phyloP scores from a whole-genome alignment of 2,329 filamentous ascomycete species.

The Cephalotrichum gorgonifer region DNA sequence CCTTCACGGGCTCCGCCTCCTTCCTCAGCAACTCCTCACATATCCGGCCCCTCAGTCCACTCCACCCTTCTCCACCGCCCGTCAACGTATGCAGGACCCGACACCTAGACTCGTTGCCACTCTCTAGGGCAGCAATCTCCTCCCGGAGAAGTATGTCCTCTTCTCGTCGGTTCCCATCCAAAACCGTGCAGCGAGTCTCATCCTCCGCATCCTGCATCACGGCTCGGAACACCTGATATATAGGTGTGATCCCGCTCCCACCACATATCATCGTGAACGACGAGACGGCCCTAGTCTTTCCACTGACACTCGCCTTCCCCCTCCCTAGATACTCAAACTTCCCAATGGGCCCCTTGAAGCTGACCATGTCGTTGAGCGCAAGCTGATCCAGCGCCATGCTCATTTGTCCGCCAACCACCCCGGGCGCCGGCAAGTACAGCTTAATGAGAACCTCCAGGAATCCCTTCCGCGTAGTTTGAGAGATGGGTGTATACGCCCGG shows the following conservation, averaged over 20 bases:
- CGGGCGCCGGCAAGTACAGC: constrained; percentile 53
- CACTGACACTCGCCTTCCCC: constrained; percentile 53
- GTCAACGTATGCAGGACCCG: constrained; percentile 61
- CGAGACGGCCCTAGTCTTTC: constrained; percentile 43
- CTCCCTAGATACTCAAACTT: constrained; percentile 70
- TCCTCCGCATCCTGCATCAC: constrained; percentile 4
- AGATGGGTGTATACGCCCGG: constrained; percentile 79
- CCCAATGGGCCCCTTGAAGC: constrained; percentile 82
- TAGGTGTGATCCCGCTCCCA: constrained; percentile 85
- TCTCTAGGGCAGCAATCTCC: constrained; percentile 49
- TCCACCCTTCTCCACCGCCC: constrained; percentile 53
- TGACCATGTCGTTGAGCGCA: constrained; percentile 52
- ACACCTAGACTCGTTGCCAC: constrained; percentile 27
- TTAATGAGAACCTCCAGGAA: constrained; percentile 70
- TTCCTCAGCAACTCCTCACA: constrained; percentile 49
- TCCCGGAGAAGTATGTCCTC: constrained; percentile 73
- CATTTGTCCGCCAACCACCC: constrained; percentile 61
- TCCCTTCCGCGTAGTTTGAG: constrained; percentile 48
- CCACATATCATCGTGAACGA: constrained; percentile 80
- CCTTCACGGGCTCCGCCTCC: constrained; percentile 38
- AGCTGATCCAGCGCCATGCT: constrained; percentile 58
- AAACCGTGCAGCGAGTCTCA: constrained; percentile 31
- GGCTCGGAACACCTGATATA: constrained; percentile 54
- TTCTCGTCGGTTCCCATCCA: constrained; percentile 68
- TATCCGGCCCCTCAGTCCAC: constrained; percentile 58